Evolutionary conservation across 106 monocot species (phyloP).

Genomic region (Narthecium ossifragum): DNA sequence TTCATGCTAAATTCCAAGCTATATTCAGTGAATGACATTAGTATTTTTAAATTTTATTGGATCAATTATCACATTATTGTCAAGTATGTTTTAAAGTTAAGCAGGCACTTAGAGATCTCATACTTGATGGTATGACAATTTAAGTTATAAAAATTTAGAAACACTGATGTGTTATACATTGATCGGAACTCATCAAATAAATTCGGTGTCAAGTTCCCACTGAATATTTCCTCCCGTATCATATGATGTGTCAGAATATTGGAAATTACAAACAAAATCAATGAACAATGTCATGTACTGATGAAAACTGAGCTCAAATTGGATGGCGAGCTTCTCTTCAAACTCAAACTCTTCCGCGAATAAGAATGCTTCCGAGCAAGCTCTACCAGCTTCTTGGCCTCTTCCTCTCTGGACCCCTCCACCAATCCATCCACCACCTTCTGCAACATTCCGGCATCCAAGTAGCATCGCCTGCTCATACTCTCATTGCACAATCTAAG

Average conservation of each 20-base stretch:
- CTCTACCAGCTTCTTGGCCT: conserved; percentile 59
- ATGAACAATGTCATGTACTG: neutral
- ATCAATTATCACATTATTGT: no score
- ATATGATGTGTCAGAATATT: neutral
- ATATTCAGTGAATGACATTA: no score
- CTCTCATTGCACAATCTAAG: conserved; percentile 45
- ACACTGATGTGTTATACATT: no score
- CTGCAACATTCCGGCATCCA: conserved; percentile 29
- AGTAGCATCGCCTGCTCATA: conserved; percentile 21
- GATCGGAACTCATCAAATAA: no score
- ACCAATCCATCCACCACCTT: conserved; percentile 39
- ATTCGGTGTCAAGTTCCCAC: no score
- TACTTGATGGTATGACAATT: no score
- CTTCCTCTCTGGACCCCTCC: conserved; percentile 31
- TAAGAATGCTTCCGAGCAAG: conserved; percentile 23
- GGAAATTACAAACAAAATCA: neutral
- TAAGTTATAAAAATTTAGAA: no score
- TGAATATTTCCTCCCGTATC: neutral
- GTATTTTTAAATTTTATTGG: no score
- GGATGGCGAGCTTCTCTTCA: conserved; percentile 1
- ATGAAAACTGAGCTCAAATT: neutral
- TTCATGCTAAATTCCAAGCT: no score
- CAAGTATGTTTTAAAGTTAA: no score
- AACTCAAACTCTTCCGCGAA: conserved; percentile 24
- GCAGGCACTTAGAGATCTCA: no score